Evolutionary conservation across 495 filamentous ascomycete genomes (phyloP), one percentile per base, ranked within the genome.

Genomic region (Penicillium canariense): DNA sequence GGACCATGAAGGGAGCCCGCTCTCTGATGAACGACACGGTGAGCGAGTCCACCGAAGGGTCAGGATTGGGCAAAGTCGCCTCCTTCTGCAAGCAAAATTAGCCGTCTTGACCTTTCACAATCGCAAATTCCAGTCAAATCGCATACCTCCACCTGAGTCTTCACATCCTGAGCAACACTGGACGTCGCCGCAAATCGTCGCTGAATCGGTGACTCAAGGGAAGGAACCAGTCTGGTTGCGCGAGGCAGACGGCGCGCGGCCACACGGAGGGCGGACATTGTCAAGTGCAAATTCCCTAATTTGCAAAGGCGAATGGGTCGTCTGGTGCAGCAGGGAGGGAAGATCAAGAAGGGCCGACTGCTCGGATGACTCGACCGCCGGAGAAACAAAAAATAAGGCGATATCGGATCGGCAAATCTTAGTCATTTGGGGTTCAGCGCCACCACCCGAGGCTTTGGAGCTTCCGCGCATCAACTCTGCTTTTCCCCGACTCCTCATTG

Each of bases 1-100:
- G 84, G 5, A 98, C 88, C 91, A 98, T 96, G 74, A 81, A 96
- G 1, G 87, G 87, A 10, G 84, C 74, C 49, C 90, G 84, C 34
- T 87, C 81, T 22, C 81, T 75, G 52, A 96, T 78, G 40, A 96
- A 77, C 20, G 83, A 79, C n/a, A 82, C 78, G 43, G 89, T 91
- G 50, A 80, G 68, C 15, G 92, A 96, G 69, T 96, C 88, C 3
- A 80, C 53, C 1, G 85, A 59, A 10, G 94, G 94, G 68, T 98
- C 94, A 20, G 88, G 79, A 55, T 87, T 89, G 2, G 89, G 79
- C 12, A 95, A 68, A 23, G 75, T 61, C 7, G 83, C 70, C 67
- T 89, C 86, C 61, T 80, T 81, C 83, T 89, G 63, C 15, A 35
- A 7, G 2, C 23, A 12, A 27, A 10, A 28, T 67, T 50, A 68